Percentiles rank a stretch among this genome's conserved stretches.
These are phyloP conservation scores for Trichoderma pleuroti DNA, from an alignment of 2,329 filamentous ascomycete species.

Conservation along the genomic window DNA sequence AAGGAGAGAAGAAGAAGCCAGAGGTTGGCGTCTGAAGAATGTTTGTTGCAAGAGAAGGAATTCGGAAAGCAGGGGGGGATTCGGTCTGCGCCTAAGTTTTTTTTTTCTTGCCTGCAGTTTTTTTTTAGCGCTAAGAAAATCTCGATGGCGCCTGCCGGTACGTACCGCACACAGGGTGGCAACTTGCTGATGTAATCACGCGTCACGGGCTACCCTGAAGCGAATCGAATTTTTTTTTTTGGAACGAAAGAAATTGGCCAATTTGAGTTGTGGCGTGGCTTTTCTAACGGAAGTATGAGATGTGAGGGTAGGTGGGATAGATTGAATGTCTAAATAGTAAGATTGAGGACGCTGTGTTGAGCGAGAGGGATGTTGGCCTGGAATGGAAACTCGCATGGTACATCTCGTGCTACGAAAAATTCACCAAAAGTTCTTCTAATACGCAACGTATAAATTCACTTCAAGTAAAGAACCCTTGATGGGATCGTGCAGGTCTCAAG, in stretches of 20 bases:
- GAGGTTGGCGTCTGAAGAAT: conserved; percentile 6
- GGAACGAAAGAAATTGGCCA: background rate
- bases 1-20: conserved; percentile 22
- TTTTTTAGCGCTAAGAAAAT: conserved; percentile 24
- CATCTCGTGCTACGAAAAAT: background rate
- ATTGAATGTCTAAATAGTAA: rapidly evolving
- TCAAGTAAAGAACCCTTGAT: background rate
- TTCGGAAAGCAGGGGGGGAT: conserved; percentile 15
- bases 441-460: background rate
- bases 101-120: conserved; percentile 24
- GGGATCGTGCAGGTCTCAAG: background rate
- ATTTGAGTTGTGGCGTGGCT: background rate
- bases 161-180: conserved; percentile 13
- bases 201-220: conserved; percentile 6
- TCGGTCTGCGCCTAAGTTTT: conserved; percentile 22
- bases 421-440: background rate
- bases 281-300: background rate
- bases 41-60: conserved; percentile 16
- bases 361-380: background rate
- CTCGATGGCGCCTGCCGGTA: conserved; percentile 15
- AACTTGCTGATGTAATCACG: conserved; percentile 14
- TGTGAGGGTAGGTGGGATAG: background rate
- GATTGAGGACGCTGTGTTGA: background rate
- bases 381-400: background rate
- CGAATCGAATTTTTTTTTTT: background rate